Conservation (phyloP, 208 protist genomes). For the Trichomonas tenax region DNA sequence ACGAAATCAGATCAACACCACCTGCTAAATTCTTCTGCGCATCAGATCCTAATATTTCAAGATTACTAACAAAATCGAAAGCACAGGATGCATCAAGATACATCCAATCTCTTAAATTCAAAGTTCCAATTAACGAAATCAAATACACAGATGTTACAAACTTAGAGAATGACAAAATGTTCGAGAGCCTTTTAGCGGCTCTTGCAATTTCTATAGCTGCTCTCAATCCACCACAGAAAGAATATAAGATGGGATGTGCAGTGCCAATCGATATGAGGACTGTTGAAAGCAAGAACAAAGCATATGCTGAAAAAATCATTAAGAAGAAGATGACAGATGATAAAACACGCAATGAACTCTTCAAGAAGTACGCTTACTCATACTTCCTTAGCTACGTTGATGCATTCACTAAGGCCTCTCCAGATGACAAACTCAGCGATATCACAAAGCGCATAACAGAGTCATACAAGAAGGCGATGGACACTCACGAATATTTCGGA, state of each 20-base stretch:
- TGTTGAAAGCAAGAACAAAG: not conserved
- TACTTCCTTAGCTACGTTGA: not conserved
- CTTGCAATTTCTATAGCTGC: not conserved
- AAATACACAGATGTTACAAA: not conserved
- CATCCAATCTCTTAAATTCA: not conserved
- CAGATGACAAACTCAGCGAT: not conserved
- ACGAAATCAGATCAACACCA: not conserved
- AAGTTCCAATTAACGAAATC: not conserved
- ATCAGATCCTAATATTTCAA: not conserved
- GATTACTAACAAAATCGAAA: not conserved
- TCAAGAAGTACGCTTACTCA: not conserved
- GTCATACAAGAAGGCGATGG: not conserved
- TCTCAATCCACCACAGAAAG: not conserved
- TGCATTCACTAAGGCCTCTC: not conserved
- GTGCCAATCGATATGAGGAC: not conserved
- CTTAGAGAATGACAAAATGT: not conserved
- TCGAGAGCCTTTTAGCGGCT: not conserved
- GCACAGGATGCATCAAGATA: not conserved
- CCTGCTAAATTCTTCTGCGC: not conserved
- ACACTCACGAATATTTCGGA: not conserved
- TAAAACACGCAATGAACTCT: not conserved
- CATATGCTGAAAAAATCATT: not conserved
- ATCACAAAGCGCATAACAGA: not conserved
- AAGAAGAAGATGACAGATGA: not conserved
- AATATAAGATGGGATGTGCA: not conserved